Conservation (phyloP, 352 stramenopile genomes). For the Chrysophaeum taylorii region DNA sequence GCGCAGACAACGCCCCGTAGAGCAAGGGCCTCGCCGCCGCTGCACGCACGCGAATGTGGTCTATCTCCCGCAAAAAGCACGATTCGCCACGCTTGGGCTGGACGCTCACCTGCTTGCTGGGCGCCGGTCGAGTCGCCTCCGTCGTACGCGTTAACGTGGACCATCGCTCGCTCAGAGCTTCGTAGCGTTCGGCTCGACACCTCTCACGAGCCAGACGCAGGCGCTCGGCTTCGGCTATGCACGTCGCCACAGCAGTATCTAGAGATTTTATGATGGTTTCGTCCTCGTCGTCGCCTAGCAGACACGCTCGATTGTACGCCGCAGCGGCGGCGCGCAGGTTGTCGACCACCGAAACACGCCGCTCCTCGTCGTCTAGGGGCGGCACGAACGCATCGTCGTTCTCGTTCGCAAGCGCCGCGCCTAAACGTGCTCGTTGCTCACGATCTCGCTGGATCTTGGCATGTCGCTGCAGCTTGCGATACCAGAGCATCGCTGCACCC, state of each 20-base stretch:
- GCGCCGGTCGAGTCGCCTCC: background rate
- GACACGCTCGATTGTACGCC: background rate
- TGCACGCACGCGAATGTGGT: background rate
- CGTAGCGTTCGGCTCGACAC: background rate
- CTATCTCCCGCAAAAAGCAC: too few species aligned
- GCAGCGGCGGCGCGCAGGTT: background rate
- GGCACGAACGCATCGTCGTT: too few species aligned
- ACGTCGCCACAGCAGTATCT: background rate
- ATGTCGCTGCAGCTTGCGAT: constrained; percentile 1
- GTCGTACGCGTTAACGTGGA: background rate
- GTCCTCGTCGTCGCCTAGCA: background rate
- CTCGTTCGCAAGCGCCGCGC: too few species aligned
- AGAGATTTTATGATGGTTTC: background rate
- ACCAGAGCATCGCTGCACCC: background rate
- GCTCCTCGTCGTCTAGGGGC: background rate
- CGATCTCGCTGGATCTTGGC: constrained; percentile 1
- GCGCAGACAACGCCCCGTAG: background rate
- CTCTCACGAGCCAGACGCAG: background rate
- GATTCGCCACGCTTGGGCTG: too few species aligned
- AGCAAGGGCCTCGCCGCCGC: constrained; percentile 3
- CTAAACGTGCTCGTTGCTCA: background rate
- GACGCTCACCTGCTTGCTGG: background rate
- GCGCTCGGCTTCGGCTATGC: background rate
- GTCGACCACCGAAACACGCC: background rate
- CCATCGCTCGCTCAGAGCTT: background rate